phyloP scores from a whole-genome alignment of 306 rosid species.

The Macrotyloma uniflorum region DNA sequence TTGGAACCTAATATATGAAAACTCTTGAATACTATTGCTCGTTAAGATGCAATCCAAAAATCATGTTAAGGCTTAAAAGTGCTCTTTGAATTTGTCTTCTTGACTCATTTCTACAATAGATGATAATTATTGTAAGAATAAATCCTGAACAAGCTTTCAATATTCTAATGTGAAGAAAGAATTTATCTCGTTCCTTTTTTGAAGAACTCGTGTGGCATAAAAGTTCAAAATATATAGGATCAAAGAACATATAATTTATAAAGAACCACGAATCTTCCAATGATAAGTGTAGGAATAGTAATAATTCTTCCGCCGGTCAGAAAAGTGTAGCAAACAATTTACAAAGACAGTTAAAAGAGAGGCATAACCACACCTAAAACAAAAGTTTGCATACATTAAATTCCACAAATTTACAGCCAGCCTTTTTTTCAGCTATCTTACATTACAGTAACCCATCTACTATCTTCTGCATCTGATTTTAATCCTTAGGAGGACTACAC shows the following conservation, averaged over 20 bases:
- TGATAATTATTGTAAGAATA: not conserved
- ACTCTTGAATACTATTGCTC: not conserved
- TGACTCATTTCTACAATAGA: not conserved
- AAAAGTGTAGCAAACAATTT: slow-evolving; percentile 39
- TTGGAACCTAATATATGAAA: not conserved
- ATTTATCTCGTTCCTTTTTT: not conserved
- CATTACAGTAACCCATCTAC: slow-evolving; percentile 27
- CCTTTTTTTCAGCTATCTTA: slow-evolving; percentile 18
- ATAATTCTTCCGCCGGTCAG: slow-evolving; percentile 35
- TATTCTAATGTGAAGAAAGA: not conserved
- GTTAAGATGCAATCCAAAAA: too few relatives aligned
- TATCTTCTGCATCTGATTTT: slow-evolving; percentile 18
- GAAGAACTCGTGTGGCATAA: not conserved
- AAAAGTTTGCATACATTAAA: slow-evolving; percentile 34
- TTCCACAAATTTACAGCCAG: slow-evolving; percentile 37
- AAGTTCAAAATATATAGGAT: not conserved
- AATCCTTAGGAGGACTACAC: slow-evolving; percentile 27
- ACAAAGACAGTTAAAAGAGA: slow-evolving; percentile 38
- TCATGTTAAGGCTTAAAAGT: not conserved
- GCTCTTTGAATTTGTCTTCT: not conserved
- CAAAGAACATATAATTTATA: not conserved
- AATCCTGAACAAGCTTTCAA: not conserved
- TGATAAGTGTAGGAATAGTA: slow-evolving; percentile 17
- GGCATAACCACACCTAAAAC: slow-evolving; percentile 14
- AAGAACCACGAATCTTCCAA: slow-evolving; percentile 27